These are phyloP conservation scores for Hirschioporus abietinus DNA, from an alignment of 768 basidiomycete species.

Conservation along the genomic window DNA sequence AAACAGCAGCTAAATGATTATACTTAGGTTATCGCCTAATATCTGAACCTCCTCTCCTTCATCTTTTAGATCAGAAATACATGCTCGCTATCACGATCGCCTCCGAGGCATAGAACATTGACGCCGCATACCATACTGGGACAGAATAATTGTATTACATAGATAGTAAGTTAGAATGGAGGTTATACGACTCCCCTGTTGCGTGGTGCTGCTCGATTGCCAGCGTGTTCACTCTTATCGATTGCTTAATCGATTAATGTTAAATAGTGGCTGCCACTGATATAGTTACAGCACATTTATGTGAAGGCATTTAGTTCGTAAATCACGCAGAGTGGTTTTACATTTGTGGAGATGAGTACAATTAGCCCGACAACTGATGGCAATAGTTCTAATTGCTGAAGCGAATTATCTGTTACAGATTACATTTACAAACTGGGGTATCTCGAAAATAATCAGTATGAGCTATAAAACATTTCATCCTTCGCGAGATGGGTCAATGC, in stretches of 20 bases:
- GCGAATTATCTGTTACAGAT: neutral
- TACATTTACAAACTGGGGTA: neutral
- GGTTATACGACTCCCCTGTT: neutral
- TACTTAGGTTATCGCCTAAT: constrained; percentile 23
- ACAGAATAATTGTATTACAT: neutral
- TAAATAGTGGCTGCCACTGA: neutral
- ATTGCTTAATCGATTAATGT: too few relatives aligned
- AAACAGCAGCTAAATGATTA: neutral
- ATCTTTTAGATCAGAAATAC: neutral
- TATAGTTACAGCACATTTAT: neutral
- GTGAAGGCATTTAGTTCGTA: too few relatives aligned
- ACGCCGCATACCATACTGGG: neutral
- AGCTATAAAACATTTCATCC: neutral
- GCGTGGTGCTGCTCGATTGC: neutral
- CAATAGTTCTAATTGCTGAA: neutral
- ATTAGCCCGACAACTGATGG: neutral
- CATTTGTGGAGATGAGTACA: neutral
- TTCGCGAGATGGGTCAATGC: neutral
- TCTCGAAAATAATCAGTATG: neutral
- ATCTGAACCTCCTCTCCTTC: constrained; percentile 14
- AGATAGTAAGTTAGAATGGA: neutral
- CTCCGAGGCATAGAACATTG: neutral
- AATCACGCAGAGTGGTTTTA: too few relatives aligned
- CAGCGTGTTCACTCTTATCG: too few relatives aligned
- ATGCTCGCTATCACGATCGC: neutral